Conservation (phyloP, 2,329 filamentous ascomycete genomes). For the Tolypocladium tropicale region DNA sequence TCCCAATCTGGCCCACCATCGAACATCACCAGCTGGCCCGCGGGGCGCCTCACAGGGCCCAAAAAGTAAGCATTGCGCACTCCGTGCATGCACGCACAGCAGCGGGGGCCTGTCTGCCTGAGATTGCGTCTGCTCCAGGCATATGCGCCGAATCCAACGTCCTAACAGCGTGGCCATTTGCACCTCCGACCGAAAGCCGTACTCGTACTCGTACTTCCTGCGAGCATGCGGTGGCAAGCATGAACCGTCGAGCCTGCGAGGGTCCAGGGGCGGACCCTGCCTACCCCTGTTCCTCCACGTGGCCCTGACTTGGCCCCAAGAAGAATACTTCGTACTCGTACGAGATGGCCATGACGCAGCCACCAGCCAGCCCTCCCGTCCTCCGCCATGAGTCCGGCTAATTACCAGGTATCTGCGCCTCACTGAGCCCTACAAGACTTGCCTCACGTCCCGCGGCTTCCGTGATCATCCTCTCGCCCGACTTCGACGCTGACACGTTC, state of each 20-base stretch:
- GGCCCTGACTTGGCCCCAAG: not conserved
- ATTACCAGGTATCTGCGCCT: too few species aligned
- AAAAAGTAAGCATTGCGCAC: not conserved
- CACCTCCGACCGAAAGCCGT: too few species aligned
- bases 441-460: not conserved
- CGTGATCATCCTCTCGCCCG: not conserved
- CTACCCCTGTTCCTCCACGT: not conserved
- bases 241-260: too few species aligned
- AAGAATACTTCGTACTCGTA: too few species aligned
- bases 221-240: too few species aligned
- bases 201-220: too few species aligned
- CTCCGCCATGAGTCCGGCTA: too few species aligned
- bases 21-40: not conserved
- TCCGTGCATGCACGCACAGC: not conserved
- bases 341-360: not conserved
- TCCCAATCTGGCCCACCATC: not conserved
- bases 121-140: not conserved
- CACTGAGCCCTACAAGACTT: not conserved
- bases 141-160: not conserved
- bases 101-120: not conserved
- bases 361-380: not conserved
- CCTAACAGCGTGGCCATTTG: not conserved
- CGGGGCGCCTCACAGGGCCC: not conserved
- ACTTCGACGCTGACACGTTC: not conserved
- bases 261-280: not conserved